Evolutionary conservation across 2,329 filamentous ascomycete genomes (phyloP).

Genomic region (Ceratocystis eucalypticola): DNA sequence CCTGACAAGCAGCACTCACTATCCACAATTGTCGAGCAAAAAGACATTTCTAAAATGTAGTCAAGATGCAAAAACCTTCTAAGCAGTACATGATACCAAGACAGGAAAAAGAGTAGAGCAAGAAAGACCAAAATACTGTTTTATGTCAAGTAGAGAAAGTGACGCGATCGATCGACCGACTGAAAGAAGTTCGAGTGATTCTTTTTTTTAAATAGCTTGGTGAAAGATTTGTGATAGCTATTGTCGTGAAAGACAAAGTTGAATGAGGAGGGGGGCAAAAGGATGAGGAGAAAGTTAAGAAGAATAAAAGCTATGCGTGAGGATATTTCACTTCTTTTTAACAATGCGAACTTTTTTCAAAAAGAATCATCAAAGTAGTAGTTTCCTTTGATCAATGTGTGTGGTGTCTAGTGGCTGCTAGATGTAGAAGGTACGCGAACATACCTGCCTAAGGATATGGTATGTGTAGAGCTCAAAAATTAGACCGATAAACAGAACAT

Average conservation of each 20-base stretch:
- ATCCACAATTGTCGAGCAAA: background rate
- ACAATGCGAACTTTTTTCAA: background rate
- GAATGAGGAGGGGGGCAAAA: background rate
- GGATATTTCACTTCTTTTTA: background rate
- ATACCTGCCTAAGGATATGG: too few relatives aligned
- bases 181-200: background rate
- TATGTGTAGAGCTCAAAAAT: too few relatives aligned
- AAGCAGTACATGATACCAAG: background rate
- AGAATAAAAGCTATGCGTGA: background rate
- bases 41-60: background rate
- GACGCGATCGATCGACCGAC: background rate
- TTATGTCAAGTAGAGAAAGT: background rate
- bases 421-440: background rate
- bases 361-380: background rate
- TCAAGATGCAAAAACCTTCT: background rate
- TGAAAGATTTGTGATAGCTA: background rate
- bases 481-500: too few relatives aligned
- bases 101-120: background rate
- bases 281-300: background rate
- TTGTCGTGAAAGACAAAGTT: too few relatives aligned
- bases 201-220: background rate
- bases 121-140: background rate
- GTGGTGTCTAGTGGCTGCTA: background rate
- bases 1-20: background rate
- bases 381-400: background rate